Evolutionary conservation across 1,284 basidiomycete genomes (phyloP).

Genomic region (Caloboletus inedulis): DNA sequence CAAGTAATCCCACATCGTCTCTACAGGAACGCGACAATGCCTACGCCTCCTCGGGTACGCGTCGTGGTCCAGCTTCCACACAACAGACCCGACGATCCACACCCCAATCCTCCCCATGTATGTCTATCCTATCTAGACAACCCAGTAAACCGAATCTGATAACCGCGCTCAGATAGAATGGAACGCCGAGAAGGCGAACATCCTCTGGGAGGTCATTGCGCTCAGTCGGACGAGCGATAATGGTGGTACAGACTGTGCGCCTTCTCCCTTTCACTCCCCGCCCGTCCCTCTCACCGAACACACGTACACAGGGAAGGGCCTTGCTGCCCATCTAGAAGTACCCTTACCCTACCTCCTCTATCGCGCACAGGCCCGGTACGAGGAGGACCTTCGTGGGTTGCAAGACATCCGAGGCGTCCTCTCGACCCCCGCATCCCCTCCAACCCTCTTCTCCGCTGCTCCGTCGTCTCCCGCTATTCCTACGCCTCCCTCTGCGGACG

Average conservation of each 20-base stretch:
- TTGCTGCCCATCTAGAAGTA: constrained; percentile 72
- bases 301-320: constrained; percentile 63
- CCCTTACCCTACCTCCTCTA: constrained; percentile 79
- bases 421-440: constrained; percentile 22
- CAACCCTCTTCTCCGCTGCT: constrained; percentile 5
- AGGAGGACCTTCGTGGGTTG: constrained; percentile 74
- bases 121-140: constrained; percentile 22
- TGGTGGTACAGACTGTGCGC: constrained; percentile 71
- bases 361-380: constrained; percentile 73
- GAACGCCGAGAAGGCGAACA: constrained; percentile 75
- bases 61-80: constrained; percentile 74
- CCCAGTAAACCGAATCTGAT: constrained; percentile 18
- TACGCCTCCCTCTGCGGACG: constrained; percentile 24
- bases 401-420: constrained; percentile 63
- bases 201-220: constrained; percentile 80
- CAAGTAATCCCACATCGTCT: background rate
- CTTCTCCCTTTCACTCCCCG: constrained; percentile 10
- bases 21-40: constrained; percentile 16
- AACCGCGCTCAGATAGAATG: constrained; percentile 61
- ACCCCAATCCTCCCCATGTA: constrained; percentile 63
- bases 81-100: constrained; percentile 66
- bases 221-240: constrained; percentile 61
- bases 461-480: constrained; percentile 27
- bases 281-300: background rate
- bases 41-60: constrained; percentile 44